phyloP scores from a whole-genome alignment of 495 filamentous ascomycete genomes.

The Penicillium parvum region DNA sequence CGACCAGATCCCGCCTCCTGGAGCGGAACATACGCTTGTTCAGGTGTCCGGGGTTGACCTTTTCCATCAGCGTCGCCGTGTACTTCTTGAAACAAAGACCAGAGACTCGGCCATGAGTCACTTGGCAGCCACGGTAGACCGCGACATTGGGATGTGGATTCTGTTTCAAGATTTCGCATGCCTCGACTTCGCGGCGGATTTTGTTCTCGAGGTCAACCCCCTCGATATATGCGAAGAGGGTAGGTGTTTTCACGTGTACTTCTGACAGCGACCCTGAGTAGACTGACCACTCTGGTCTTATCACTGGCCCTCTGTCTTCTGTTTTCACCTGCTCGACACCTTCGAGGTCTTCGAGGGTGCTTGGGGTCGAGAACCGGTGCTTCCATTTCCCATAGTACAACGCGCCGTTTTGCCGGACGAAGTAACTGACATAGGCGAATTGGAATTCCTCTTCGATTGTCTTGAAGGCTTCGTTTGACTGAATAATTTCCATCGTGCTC shows the following conservation, averaged over 20 bases:
- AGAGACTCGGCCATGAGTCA: neutral
- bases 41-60: too few relatives aligned
- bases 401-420: neutral
- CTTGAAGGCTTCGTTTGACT: neutral
- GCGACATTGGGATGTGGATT: neutral
- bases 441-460: neutral
- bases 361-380: too few relatives aligned
- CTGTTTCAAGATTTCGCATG: neutral
- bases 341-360: too few relatives aligned
- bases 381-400: neutral
- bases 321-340: too few relatives aligned
- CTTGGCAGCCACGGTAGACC: neutral
- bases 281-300: too few relatives aligned
- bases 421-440: neutral
- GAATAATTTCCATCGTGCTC: neutral
- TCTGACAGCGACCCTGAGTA: too few relatives aligned
- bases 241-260: neutral
- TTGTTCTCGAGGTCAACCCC: neutral
- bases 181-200: neutral
- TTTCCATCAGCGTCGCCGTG: too few relatives aligned
- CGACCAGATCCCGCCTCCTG: constrained; percentile 14
- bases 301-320: neutral
- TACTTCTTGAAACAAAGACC: neutral
- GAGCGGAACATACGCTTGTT: too few relatives aligned
- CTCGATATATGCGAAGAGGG: neutral